These are phyloP conservation scores for Cyamopsis tetragonoloba DNA, from an alignment of 306 rosid genomes.

Conservation along the genomic window DNA sequence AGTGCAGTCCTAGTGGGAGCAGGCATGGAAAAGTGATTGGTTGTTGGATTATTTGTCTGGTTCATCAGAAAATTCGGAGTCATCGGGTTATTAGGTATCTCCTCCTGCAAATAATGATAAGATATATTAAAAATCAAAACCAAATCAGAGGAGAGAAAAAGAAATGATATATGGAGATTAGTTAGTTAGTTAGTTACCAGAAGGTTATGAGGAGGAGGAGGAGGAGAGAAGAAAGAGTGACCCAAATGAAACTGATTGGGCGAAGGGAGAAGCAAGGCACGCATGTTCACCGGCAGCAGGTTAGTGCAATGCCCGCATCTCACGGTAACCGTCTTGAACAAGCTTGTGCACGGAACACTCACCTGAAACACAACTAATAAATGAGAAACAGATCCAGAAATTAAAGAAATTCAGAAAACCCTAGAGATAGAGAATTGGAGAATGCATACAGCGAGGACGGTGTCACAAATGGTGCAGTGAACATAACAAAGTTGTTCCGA, in stretches of 20 bases:
- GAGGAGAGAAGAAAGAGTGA: constrained; percentile 76
- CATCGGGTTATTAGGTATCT: constrained; percentile 66
- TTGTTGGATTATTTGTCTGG: constrained; percentile 36
- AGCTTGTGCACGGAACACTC: constrained; percentile 90
- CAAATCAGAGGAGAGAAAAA: background rate
- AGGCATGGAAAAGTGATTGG: constrained; percentile 55
- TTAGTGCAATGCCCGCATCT: constrained; percentile 97
- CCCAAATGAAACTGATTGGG: constrained; percentile 77
- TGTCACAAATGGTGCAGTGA: constrained; percentile 93
- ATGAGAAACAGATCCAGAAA: background rate
- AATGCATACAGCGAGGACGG: constrained; percentile 84
- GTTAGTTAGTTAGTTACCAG: constrained; percentile 63
- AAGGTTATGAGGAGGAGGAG: constrained; percentile 74
- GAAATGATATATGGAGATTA: background rate
- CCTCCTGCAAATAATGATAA: constrained; percentile 46
- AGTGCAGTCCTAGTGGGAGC: constrained; percentile 52
- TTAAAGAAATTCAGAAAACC: background rate
- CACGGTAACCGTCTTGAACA: constrained; percentile 96
- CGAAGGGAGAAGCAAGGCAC: constrained; percentile 81
- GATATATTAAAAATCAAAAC: background rate
- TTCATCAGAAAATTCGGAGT: constrained; percentile 62
- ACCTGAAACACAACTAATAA: constrained; percentile 39
- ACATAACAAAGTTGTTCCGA: constrained; percentile 98
- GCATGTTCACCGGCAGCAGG: constrained; percentile 88
- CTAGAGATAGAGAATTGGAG: background rate